phyloP scores from a whole-genome alignment of 2,329 filamentous ascomycete species.

The Verticillium nubilum region DNA sequence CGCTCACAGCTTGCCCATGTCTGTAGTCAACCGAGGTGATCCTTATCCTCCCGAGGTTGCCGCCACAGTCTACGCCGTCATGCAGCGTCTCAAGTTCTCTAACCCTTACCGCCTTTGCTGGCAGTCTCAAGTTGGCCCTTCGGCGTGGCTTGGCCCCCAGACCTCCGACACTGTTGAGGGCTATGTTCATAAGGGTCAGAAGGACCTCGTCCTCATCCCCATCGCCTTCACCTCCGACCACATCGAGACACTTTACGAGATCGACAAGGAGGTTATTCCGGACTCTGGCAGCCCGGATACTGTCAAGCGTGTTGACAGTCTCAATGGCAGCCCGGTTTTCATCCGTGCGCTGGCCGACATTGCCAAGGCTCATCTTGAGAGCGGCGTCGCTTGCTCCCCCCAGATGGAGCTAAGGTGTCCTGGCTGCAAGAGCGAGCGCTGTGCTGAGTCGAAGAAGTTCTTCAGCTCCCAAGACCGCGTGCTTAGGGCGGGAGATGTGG shows the following conservation, averaged over 20 bases:
- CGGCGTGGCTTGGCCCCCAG: constrained; percentile 92
- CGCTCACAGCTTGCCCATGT: constrained; percentile 94
- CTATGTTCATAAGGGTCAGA: constrained; percentile 87
- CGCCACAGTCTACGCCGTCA: constrained; percentile 94
- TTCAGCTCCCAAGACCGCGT: constrained; percentile 34
- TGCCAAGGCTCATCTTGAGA: constrained; percentile 71
- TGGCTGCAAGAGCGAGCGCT: constrained; percentile 85
- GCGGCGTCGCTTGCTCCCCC: constrained; percentile 61
- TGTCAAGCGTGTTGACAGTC: constrained; percentile 83
- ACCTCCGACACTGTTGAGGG: constrained; percentile 82
- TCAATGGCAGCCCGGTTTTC: constrained; percentile 88
- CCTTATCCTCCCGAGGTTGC: constrained; percentile 94
- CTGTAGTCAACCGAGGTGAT: constrained; percentile 91
- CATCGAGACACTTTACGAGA: constrained; percentile 92
- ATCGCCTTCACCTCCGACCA: constrained; percentile 99
- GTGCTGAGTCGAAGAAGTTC: constrained; percentile 69
- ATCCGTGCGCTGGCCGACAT: constrained; percentile 86
- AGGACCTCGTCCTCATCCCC: constrained; percentile 83
- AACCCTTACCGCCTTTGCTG: constrained; percentile 93
- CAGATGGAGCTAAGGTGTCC: constrained; percentile 93
- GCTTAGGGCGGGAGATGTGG: neutral
- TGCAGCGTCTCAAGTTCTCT: constrained; percentile 79
- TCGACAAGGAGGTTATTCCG: constrained; percentile 92
- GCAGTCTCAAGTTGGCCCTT: constrained; percentile 97
- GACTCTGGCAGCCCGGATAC: constrained; percentile 73